Percentiles rank a stretch among this genome's conserved stretches.
Conservation (phyloP, 2,329 filamentous ascomycete genomes). For the Arthrobotrys sinensis region DNA sequence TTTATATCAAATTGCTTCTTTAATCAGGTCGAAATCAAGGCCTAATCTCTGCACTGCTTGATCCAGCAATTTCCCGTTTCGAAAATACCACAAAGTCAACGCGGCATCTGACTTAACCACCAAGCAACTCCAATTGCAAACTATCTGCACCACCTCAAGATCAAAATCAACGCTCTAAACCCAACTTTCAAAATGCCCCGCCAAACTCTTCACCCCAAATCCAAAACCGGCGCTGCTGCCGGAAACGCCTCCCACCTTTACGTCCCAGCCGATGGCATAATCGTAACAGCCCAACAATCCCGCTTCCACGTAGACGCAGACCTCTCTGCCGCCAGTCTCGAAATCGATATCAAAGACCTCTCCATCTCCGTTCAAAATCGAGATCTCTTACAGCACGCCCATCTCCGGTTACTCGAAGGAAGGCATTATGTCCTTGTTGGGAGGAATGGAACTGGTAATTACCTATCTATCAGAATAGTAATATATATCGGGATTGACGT, state of each 20-base stretch:
- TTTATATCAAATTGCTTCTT: neutral
- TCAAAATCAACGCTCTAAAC: neutral
- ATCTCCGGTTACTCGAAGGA: conserved; percentile 80
- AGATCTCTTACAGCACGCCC: conserved; percentile 80
- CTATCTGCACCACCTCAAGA: neutral
- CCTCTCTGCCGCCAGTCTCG: conserved; percentile 34
- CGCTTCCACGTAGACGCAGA: conserved; percentile 73
- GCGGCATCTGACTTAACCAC: neutral
- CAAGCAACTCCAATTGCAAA: conserved; percentile 6
- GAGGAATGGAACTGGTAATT: conserved; percentile 84
- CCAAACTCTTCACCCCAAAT: conserved; percentile 24
- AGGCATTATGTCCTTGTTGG: conserved; percentile 84
- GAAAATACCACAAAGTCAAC: conserved; percentile 42
- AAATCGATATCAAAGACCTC: conserved; percentile 82
- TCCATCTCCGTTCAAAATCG: conserved; percentile 73
- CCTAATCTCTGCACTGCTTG: no score
- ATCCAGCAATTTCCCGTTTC: conserved; percentile 22
- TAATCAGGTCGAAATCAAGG: neutral
- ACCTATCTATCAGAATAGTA: conserved; percentile 63
- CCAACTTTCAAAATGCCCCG: conserved; percentile 5
- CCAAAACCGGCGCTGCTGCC: conserved; percentile 4
- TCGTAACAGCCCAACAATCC: conserved; percentile 78
- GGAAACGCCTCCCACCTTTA: conserved; percentile 8
- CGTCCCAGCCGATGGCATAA: conserved; percentile 66
- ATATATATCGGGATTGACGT: conserved; percentile 7